Conservation (phyloP, 345 rosid genomes). For the Brassica cretica region DNA sequence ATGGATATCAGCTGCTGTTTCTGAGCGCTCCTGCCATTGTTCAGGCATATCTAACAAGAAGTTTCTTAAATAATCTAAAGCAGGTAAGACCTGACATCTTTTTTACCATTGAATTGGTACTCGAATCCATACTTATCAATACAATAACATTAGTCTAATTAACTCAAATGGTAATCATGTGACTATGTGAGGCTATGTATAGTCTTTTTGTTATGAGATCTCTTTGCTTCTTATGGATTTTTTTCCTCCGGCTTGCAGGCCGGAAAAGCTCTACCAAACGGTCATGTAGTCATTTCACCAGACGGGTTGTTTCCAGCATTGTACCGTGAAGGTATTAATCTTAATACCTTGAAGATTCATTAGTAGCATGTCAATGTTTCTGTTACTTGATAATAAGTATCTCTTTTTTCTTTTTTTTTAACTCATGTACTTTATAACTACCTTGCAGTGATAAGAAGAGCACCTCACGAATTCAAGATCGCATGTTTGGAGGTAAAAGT, state of each 20-base stretch:
- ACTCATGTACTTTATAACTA: neutral
- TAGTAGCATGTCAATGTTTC: no score
- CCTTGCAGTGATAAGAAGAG: constrained; percentile 80
- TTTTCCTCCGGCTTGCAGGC: constrained; percentile 51
- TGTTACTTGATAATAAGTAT: no score
- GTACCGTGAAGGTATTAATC: constrained; percentile 72
- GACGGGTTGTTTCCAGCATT: constrained; percentile 90
- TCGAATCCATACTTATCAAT: no score
- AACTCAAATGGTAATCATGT: no score
- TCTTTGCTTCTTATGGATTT: constrained; percentile 9
- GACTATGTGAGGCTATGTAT: neutral
- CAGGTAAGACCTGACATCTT: no score
- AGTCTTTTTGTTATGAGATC: neutral
- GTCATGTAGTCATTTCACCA: constrained; percentile 89
- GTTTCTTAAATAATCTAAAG: no score
- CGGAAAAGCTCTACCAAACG: constrained; percentile 82
- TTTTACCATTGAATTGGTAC: no score
- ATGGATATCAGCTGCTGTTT: no score
- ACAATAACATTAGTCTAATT: no score
- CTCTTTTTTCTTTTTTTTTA: no score
- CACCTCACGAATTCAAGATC: constrained; percentile 95
- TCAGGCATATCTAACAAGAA: no score
- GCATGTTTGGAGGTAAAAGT: constrained; percentile 66
- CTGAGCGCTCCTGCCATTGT: no score
- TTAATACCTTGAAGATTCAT: constrained; percentile 16